Percentiles rank a stretch among this genome's conserved stretches.
These are phyloP conservation scores for Trypanosomatidae sp. DNA, from an alignment of 208 protist genomes.

Conservation along the genomic window DNA sequence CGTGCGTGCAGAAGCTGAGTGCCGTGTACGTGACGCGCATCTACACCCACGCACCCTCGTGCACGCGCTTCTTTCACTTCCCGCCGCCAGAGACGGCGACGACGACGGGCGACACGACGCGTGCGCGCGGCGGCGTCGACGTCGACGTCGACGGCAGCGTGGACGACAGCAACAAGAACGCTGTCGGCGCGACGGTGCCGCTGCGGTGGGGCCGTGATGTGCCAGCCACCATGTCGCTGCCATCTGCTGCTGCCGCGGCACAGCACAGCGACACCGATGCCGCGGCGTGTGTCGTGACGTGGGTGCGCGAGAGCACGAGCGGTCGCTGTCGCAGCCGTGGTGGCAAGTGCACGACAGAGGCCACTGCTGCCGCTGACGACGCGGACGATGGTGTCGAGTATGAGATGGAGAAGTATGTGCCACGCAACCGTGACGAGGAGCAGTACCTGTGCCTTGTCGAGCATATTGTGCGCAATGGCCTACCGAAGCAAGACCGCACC, in stretches of 20 bases:
- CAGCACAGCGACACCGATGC: no score
- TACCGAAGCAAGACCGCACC: slow-evolving; percentile 90
- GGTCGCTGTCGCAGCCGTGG: no score
- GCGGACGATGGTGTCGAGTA: slow-evolving; percentile 14
- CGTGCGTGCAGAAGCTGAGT: slow-evolving; percentile 45
- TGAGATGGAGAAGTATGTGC: slow-evolving; percentile 65
- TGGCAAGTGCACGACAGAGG: no score
- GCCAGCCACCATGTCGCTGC: no score
- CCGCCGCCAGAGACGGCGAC: slow-evolving; percentile 7
- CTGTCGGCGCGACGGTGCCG: no score
- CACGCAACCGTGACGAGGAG: slow-evolving; percentile 76
- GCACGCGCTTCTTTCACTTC: slow-evolving; percentile 55
- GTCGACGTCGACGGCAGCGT: slow-evolving; percentile 28
- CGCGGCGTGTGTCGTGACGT: no score
- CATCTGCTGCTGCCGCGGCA: no score
- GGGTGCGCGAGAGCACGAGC: slow-evolving; percentile 9
- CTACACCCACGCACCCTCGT: slow-evolving; percentile 10
- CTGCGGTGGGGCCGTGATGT: no score
- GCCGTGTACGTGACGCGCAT: slow-evolving; percentile 66
- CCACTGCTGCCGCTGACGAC: no score
- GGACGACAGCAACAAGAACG: no score
- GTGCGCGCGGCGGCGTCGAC: background rate
- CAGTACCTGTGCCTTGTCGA: slow-evolving; percentile 90
- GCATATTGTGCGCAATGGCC: slow-evolving; percentile 59
- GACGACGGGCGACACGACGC: background rate